Evolutionary conservation across 345 rosid species (phyloP).

Genomic region (Psidium guajava): DNA sequence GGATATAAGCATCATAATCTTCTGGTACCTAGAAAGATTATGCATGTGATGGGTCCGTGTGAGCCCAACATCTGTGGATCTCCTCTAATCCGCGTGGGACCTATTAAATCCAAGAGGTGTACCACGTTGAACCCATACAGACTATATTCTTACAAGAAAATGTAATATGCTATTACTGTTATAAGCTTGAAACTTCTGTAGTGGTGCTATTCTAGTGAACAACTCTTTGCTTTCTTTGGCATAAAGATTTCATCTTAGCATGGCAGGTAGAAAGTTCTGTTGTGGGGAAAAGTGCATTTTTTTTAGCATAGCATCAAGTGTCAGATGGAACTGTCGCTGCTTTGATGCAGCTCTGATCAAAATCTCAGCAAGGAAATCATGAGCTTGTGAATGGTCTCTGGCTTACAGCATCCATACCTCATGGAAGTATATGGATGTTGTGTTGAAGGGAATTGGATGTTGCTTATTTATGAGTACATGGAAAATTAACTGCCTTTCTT

Average conservation of each 20-base stretch:
- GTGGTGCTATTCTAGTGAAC: not conserved
- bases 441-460: constrained; percentile 58
- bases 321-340: constrained; percentile 60
- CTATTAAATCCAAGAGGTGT: not conserved
- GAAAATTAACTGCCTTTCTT: constrained; percentile 53
- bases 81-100: not conserved
- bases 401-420: constrained; percentile 66
- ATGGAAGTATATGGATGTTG: constrained; percentile 63
- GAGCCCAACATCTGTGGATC: not conserved
- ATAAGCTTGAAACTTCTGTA: not conserved
- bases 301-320: constrained; percentile 36
- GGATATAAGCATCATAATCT: not conserved
- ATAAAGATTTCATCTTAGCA: not conserved
- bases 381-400: constrained; percentile 67
- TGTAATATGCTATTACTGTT: not conserved
- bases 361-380: constrained; percentile 65
- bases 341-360: constrained; percentile 60
- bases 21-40: not conserved
- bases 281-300: not conserved
- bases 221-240: not conserved
- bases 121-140: not conserved
- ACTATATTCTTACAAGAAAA: too few species aligned
- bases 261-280: not conserved
- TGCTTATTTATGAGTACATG: constrained; percentile 60
- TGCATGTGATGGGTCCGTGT: not conserved